phyloP scores from a whole-genome alignment of 2,329 filamentous ascomycete genomes.

The Fusarium musae region DNA sequence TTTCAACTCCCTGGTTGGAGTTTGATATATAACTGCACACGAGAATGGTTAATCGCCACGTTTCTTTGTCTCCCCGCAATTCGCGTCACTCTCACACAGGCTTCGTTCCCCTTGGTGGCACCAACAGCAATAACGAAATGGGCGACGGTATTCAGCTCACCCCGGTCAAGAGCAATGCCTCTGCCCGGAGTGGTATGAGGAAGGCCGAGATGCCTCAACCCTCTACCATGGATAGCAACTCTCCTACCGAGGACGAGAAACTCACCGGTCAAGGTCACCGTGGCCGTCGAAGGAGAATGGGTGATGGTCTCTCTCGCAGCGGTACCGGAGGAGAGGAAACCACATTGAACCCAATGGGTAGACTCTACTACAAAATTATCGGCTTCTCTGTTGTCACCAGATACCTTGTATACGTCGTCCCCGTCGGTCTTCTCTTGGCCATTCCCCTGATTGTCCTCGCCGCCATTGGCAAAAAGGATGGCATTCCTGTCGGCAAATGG shows the following conservation, averaged over 20 bases:
- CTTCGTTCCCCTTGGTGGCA: constrained; percentile 57
- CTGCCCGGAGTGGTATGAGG: constrained; percentile 57
- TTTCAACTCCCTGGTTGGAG: constrained; percentile 41
- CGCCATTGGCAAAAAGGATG: constrained; percentile 50
- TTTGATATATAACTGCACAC: constrained; percentile 18
- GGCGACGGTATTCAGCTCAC: constrained; percentile 64
- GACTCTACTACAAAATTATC: constrained; percentile 72
- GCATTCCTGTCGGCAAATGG: constrained; percentile 26
- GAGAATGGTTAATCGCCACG: constrained; percentile 45
- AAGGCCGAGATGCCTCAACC: constrained; percentile 53
- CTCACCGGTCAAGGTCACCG: constrained; percentile 47
- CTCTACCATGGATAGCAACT: constrained; percentile 48
- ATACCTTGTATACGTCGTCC: constrained; percentile 75
- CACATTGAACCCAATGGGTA: constrained; percentile 72
- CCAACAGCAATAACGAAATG: constrained; percentile 48
- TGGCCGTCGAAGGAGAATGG: constrained; percentile 63
- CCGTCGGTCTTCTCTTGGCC: constrained; percentile 70
- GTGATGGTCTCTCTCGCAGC: constrained; percentile 54
- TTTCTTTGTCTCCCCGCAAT: constrained; percentile 51
- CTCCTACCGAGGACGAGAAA: constrained; percentile 58
- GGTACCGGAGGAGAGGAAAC: constrained; percentile 67
- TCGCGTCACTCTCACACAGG: constrained; percentile 53
- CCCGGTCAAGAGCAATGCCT: constrained; percentile 65
- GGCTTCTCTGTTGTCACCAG: constrained; percentile 71
- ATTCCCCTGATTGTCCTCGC: constrained; percentile 69